These are phyloP conservation scores for Ramularia collo-cygni DNA, from an alignment of 2,329 filamentous ascomycete species.

Conservation along the genomic window DNA sequence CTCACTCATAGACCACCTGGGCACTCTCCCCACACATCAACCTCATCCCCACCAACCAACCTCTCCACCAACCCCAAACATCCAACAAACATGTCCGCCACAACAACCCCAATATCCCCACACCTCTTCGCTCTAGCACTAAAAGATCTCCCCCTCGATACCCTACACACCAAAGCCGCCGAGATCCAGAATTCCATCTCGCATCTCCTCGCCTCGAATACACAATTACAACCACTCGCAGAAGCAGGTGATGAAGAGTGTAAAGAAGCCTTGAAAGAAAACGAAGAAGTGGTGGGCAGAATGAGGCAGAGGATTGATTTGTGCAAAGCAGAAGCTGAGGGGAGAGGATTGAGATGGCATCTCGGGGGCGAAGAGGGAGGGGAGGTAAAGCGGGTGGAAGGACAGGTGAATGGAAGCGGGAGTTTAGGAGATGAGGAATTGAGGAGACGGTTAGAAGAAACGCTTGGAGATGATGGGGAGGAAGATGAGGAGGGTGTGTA, in stretches of 20 bases:
- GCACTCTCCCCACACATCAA: too few species aligned
- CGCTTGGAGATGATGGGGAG: slow-evolving; percentile 43
- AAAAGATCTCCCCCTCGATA: slow-evolving; percentile 56
- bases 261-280: slow-evolving; percentile 66
- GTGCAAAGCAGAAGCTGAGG: slow-evolving; percentile 58
- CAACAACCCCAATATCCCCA: slow-evolving; percentile 21
- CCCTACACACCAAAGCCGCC: slow-evolving; percentile 66
- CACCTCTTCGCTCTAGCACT: slow-evolving; percentile 48
- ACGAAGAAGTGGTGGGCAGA: slow-evolving; percentile 59
- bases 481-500: slow-evolving; percentile 53
- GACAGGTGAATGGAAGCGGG: slow-evolving; percentile 32
- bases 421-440: slow-evolving; percentile 55
- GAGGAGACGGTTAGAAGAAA: slow-evolving; percentile 48
- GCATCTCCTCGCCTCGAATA: slow-evolving; percentile 68
- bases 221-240: slow-evolving; percentile 63
- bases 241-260: slow-evolving; percentile 60
- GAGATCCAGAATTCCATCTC: slow-evolving; percentile 69
- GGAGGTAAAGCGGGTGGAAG: slow-evolving; percentile 14
- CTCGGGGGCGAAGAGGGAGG: slow-evolving; percentile 23
- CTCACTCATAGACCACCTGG: too few species aligned
- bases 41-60: too few species aligned
- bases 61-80: slow-evolving; percentile 1
- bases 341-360: slow-evolving; percentile 51
- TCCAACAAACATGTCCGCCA: slow-evolving; percentile 13
- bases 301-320: slow-evolving; percentile 61